phyloP scores from a whole-genome alignment of 768 basidiomycete species.

The Cystobasidium ongulense region DNA sequence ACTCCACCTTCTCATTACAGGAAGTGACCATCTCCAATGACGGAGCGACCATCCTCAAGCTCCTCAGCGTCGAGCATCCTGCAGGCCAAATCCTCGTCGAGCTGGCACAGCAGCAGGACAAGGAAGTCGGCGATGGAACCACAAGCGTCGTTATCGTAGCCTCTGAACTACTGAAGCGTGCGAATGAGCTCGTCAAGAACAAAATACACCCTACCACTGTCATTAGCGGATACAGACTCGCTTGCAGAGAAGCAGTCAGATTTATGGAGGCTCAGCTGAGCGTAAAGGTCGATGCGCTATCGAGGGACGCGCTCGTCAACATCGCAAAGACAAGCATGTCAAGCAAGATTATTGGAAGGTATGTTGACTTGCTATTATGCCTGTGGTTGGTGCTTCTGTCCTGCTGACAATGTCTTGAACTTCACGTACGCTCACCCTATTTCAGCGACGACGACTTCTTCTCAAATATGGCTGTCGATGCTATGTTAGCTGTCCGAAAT shows the following conservation, averaged over 20 bases:
- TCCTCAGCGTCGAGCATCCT: conserved; percentile 90
- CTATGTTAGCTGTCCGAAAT: conserved; percentile 94
- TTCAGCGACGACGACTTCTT: conserved; percentile 90
- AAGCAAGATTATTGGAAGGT: conserved; percentile 97
- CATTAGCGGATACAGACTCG: conserved; percentile 94
- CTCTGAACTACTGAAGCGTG: conserved; percentile 89
- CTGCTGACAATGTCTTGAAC: not conserved
- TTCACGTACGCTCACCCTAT: conserved; percentile 7
- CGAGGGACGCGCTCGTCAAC: conserved; percentile 83
- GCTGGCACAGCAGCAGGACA: conserved; percentile 97
- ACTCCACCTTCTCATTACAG: conserved; percentile 47
- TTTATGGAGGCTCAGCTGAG: conserved; percentile 97
- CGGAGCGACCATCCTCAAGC: conserved; percentile 93
- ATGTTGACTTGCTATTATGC: conserved; percentile 36
- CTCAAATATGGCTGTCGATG: conserved; percentile 96
- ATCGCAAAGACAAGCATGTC: conserved; percentile 98
- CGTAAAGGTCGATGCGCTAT: conserved; percentile 85
- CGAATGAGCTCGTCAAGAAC: conserved; percentile 94
- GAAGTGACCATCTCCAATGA: conserved; percentile 99
- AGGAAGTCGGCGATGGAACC: conserved; percentile 98
- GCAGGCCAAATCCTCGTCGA: conserved; percentile 96
- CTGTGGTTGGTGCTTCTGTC: not conserved
- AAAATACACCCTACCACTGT: conserved; percentile 99
- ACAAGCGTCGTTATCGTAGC: conserved; percentile 97
- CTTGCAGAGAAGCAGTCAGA: conserved; percentile 92